Evolutionary conservation across 495 filamentous ascomycete genomes (phyloP).

Genomic region (Trichoderma reesei): DNA sequence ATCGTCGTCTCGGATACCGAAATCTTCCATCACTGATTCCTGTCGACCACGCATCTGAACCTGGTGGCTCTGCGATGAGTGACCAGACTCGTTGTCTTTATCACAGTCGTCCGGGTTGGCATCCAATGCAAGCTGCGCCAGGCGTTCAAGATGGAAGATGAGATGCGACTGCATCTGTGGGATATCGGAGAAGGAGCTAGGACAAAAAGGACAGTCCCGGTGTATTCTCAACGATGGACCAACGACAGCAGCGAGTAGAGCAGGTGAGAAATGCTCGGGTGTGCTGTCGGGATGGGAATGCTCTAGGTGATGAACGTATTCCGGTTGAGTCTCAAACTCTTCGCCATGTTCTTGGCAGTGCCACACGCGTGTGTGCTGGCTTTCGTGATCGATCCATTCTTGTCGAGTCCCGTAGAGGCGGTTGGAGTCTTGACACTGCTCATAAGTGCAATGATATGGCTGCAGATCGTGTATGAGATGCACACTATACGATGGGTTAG

Average conservation of each 20-base stretch:
- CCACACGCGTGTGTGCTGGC: conserved; percentile 7
- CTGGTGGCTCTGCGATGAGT: too few relatives aligned
- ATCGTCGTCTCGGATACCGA: too few relatives aligned
- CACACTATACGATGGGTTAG: conserved; percentile 8
- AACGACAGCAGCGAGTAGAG: background rate
- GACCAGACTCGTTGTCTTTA: too few relatives aligned
- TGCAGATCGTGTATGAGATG: conserved; percentile 24
- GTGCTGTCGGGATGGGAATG: background rate
- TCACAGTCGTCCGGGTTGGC: too few relatives aligned
- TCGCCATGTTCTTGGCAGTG: background rate
- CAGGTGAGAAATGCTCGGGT: background rate
- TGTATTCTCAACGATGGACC: background rate
- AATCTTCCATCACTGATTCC: too few relatives aligned
- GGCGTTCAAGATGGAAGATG: background rate
- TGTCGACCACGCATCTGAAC: too few relatives aligned
- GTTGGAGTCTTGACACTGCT: conserved; percentile 17
- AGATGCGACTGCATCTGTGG: background rate
- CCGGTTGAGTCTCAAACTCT: background rate
- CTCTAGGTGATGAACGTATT: background rate
- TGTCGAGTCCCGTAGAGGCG: conserved; percentile 20
- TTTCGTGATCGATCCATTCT: conserved; percentile 26
- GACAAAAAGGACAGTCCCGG: conserved; percentile 1
- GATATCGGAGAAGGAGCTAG: background rate
- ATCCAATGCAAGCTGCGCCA: background rate
- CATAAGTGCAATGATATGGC: conserved; percentile 24